These are phyloP conservation scores for Lasiosphaeria ovina DNA, from an alignment of 495 filamentous ascomycete genomes.

Conservation along the genomic window DNA sequence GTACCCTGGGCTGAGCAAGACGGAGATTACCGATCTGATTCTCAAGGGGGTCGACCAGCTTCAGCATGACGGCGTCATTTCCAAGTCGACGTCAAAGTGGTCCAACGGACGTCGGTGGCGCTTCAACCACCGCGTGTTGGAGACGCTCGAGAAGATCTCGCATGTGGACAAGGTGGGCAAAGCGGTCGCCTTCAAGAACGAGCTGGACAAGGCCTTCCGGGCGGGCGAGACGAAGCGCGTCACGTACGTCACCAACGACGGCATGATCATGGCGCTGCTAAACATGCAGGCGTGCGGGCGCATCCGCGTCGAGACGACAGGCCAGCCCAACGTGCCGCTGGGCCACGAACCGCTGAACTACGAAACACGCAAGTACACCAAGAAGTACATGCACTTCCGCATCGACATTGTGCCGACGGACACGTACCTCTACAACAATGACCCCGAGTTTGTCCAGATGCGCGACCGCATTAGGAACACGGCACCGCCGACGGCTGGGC, in stretches of 20 bases:
- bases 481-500: slow-evolving; percentile 26
- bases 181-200: slow-evolving; percentile 57
- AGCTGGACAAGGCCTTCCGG: slow-evolving; percentile 56
- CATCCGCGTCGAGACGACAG: slow-evolving; percentile 53
- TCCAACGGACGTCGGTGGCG: slow-evolving; percentile 56
- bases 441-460: slow-evolving; percentile 44
- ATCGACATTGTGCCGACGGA: slow-evolving; percentile 58
- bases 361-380: slow-evolving; percentile 67
- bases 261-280: slow-evolving; percentile 64
- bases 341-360: slow-evolving; percentile 73
- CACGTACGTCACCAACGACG: slow-evolving; percentile 56
- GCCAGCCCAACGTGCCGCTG: slow-evolving; percentile 65
- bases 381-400: slow-evolving; percentile 57
- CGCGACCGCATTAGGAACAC: slow-evolving; percentile 33
- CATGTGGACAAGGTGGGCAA: slow-evolving; percentile 47
- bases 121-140: slow-evolving; percentile 56
- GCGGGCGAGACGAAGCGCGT: slow-evolving; percentile 32
- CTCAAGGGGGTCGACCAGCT: slow-evolving; percentile 57
- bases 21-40: slow-evolving; percentile 44
- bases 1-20: slow-evolving; percentile 29
- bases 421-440: slow-evolving; percentile 60
- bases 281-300: slow-evolving; percentile 64
- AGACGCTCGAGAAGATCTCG: slow-evolving; percentile 47
- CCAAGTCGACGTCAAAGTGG: slow-evolving; percentile 53
- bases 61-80: slow-evolving; percentile 57